Base-by-base conservation (phyloP, 768 basidiomycete genomes). In the Xanthoconium stramineum region DNA sequence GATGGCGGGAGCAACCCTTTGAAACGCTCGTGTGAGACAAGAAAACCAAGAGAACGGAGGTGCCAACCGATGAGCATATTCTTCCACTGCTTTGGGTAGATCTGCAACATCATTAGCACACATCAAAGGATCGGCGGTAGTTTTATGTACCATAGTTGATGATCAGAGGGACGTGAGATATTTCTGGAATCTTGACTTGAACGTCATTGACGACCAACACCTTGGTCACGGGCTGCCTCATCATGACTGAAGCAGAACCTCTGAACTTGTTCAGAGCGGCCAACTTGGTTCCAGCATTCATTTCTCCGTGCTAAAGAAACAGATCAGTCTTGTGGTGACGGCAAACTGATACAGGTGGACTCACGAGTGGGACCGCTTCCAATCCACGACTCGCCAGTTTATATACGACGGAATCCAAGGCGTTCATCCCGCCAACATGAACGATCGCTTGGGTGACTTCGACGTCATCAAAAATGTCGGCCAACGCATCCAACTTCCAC, bases 151-250 rank as follows among this genome's bases (percentile, higher is more conserved):
- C 92, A 71, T 96, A 98, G 74, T 98, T 98, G 75, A 99, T 86
- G 63, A 99, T 86, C 47, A 99, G 80, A 57, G 95, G 91, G 40
- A 96, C 83, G 69, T 94, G 93, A 4, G 89, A 82, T 52, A 96
- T 83, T 61, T 98, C 97, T 30, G 90, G 85, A 12, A 83, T 80
- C 74, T 98, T 97, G 65, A 98, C 84, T 69, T 88, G 90, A 36
- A 95, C 89, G 66, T 99, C 97, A 63, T 94, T 96, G 42, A 97
- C 86, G 40, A 99, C 88, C 52, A 99, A 79, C 33, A 94, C 83
- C 71, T 87, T 91, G 48, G 86, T 82, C 43, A 77, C 68, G 10
- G 84, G 71, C 56, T 87, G 86, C 53, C 90, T 80, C 76, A 86
- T 81, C 61, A 86, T 76, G 50, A 76, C 76, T 3, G 83, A 75